Evolutionary conservation across 495 filamentous ascomycete species (phyloP), one percentile per base, ranked within the genome.

Genomic region (Neurospora sp.): DNA sequence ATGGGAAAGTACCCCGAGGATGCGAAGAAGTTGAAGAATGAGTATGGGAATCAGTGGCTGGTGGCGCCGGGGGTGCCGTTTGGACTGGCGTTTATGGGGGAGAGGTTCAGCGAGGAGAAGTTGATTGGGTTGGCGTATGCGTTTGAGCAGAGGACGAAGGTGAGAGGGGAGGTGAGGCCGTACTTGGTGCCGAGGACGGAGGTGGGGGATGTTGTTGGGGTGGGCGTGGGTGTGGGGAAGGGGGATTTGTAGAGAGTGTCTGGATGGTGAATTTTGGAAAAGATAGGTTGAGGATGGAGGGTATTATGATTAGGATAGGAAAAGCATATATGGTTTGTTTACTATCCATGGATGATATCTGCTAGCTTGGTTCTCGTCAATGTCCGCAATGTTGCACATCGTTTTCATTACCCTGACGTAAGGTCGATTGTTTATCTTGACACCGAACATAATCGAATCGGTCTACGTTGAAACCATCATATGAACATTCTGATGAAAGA

Each of bases 81-180:
- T 78, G 80, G 79, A 12, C 69, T 82, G 37, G 74, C 72, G 41
- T 91, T 92, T 79, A 75, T 90, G 70, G 90, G 89, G 0, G 69
- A 71, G 1, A 84, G 82, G 54, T 92, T 84, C 81, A 85, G 83
- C 69, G 86, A 89, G 79, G 82, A 81, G 70, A 83, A 77, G 69
- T 81, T 91, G 69, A 88, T 92, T 70, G 88, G 86, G n/a, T 85
- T 87, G 79, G 90, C 89, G 39, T 92, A 90, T 81, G 90, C 89
- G 23, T 92, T 86, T 80, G 90, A 92, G 82, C 90, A 92, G 79
- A 80, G 84, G 73, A 91, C 88, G n/a, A 80, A 78, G 80, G 82
- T 85, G 5, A 76, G 88, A 69, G 74, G 83, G 69, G 79, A 81
- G 48, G 78, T 88, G 1, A 76, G 79, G 76, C 87, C 87, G 40